These are phyloP conservation scores for Scheffersomyces ergatensis DNA, from an alignment of 805 yeast genomes.

Conservation along the genomic window DNA sequence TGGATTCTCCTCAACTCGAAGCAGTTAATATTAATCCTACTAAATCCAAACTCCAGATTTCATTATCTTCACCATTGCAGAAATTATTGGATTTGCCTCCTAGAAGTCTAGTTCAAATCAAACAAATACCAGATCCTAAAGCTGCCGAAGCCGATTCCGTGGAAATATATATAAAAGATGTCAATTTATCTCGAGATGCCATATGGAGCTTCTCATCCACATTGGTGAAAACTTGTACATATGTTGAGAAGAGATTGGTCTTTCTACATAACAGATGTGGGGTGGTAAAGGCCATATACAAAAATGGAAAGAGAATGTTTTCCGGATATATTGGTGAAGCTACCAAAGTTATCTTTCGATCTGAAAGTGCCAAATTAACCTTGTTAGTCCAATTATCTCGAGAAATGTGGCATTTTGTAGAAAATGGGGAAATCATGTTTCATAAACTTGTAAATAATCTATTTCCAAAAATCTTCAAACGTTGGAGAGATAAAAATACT, in stretches of 20 bases:
- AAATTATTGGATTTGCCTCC: slow-evolving; percentile 62
- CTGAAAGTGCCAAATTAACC: slow-evolving; percentile 83
- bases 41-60: slow-evolving; percentile 40
- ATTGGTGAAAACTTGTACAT: slow-evolving; percentile 62
- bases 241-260: slow-evolving; percentile 60
- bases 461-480: slow-evolving; percentile 82
- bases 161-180: slow-evolving; percentile 78
- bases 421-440: slow-evolving; percentile 90
- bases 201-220: slow-evolving; percentile 82
- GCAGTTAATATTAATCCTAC: slow-evolving; percentile 4
- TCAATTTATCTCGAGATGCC: slow-evolving; percentile 81
- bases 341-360: slow-evolving; percentile 82
- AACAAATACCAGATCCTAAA: slow-evolving; percentile 36
- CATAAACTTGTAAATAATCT: slow-evolving; percentile 90
- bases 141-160: slow-evolving; percentile 75
- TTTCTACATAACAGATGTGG: slow-evolving; percentile 65
- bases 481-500: slow-evolving; percentile 84
- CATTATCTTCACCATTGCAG: slow-evolving; percentile 61
- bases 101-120: slow-evolving; percentile 61
- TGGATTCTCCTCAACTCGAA: slow-evolving; percentile 1
- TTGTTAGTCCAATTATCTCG: slow-evolving; percentile 85
- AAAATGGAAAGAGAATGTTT: slow-evolving; percentile 64
- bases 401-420: slow-evolving; percentile 99
- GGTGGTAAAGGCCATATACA: slow-evolving; percentile 58
- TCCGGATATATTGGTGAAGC: slow-evolving; percentile 74